Base-by-base conservation (phyloP, 2,329 filamentous ascomycete genomes). In the Ophiostoma sp. region DNA sequence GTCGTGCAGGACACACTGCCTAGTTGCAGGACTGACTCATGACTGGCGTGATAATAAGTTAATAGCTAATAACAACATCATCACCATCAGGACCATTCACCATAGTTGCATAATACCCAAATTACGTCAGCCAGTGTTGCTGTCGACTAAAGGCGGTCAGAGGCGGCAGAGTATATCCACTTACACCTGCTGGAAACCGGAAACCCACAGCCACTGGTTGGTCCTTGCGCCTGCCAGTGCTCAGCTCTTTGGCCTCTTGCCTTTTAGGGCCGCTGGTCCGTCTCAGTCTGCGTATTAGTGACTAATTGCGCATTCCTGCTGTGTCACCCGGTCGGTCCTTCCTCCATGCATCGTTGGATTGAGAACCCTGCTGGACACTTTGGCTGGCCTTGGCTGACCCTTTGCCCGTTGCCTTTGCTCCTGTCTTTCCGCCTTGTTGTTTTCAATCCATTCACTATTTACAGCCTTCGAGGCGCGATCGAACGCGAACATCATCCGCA, bases 351-450 rank as follows among this genome's bases (percentile, higher is more conserved):
- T 60, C 55, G 55, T 60, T 60, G 40, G 5, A 45, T 42, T 45
- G 64, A 64, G 64, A 68, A 68, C 67, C 67, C 38, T 66, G 67
- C 55, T 68, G 67, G 52, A 60, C 55, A 38, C 27, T 38, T 60
- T 16, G 55, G 12, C 55, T 36, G 27, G 11, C 4, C 4, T 14
- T 42, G 38, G 9, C 12, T 40, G 36, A 16, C 55, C 36, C 49
- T 47, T 27, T 55, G 38, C 55, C 41, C 4, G 41, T 58, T 27
- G 38, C 36, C n/a, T n/a, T 63, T 42, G n/a, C n/a, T 38, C 18
- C 36, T 58, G n/a, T 36, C 52, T 36, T 9, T 58, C 38, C 36
- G n/a, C 55, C 55, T 55, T 36, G 40, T 27, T 2, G 27, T 27
- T 27, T 27, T 27, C 27, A 27, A 27, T 27, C 27, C 2, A 27